phyloP scores from a whole-genome alignment of 352 stramenopile species.

The Phytopythium aichiense region DNA sequence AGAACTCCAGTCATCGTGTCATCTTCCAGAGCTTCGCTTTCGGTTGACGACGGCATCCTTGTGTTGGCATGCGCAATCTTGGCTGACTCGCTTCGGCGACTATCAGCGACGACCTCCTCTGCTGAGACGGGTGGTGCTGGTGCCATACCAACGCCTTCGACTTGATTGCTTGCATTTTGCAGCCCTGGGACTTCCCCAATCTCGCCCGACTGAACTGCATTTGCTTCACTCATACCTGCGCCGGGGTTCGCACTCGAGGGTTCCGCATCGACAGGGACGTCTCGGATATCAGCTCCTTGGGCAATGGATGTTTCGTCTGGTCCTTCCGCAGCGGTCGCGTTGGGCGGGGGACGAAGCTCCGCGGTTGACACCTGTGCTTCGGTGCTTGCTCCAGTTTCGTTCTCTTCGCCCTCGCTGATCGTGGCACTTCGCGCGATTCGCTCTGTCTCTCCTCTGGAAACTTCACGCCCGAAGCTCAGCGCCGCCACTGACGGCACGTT shows the following conservation, averaged over 20 bases:
- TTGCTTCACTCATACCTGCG: neutral
- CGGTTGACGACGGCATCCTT: no score
- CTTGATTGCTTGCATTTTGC: no score
- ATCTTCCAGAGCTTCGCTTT: neutral
- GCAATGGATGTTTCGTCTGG: neutral
- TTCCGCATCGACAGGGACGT: neutral
- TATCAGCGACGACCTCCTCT: neutral
- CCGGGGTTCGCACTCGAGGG: neutral
- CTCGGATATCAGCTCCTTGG: neutral
- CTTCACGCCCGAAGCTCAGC: neutral
- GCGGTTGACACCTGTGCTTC: neutral
- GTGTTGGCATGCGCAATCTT: neutral
- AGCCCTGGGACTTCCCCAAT: neutral
- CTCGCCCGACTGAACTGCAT: neutral
- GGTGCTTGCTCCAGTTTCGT: neutral
- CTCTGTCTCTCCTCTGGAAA: neutral
- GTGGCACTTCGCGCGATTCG: neutral
- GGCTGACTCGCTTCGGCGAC: neutral
- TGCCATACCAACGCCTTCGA: neutral
- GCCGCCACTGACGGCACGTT: neutral
- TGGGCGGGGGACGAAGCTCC: neutral
- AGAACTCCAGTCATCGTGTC: neutral
- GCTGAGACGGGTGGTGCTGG: neutral
- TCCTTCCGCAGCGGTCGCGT: neutral
- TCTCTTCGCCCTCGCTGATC: slow-evolving; percentile 2